Percentiles rank a stretch among this genome's conserved stretches.
phyloP scores from a whole-genome alignment of 2,329 filamentous ascomycete species.

The Alternaria atra region DNA sequence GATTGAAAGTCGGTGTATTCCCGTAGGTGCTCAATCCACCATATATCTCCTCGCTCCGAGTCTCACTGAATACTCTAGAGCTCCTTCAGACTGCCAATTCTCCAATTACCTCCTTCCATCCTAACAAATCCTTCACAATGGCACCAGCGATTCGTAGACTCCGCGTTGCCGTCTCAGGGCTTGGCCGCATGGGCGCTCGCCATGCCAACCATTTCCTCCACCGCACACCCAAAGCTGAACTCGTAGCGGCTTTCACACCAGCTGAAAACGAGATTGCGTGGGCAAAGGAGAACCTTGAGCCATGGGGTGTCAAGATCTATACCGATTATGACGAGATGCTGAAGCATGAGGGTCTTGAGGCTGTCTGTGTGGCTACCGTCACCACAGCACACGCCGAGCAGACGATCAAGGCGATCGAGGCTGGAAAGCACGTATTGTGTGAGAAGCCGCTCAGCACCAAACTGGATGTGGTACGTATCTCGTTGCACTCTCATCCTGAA shows the following conservation, averaged over 20 bases:
- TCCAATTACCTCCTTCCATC: not conserved
- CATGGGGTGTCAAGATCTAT: conserved; percentile 63
- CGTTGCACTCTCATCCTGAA: not conserved
- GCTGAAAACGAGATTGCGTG: conserved; percentile 56
- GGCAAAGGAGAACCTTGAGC: conserved; percentile 61
- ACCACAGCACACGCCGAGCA: conserved; percentile 67
- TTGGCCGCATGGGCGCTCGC: conserved; percentile 61
- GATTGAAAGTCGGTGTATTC: conserved; percentile 6
- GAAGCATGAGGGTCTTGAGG: conserved; percentile 63
- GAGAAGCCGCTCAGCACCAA: conserved; percentile 69
- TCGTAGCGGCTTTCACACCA: conserved; percentile 60
- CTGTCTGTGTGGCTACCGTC: conserved; percentile 64
- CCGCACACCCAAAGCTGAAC: conserved; percentile 56
- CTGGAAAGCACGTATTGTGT: conserved; percentile 65
- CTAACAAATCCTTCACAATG: conserved; percentile 36
- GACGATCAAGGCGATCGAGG: conserved; percentile 64
- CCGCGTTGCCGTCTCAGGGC: conserved; percentile 56
- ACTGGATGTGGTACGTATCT: conserved; percentile 63
- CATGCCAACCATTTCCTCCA: conserved; percentile 60
- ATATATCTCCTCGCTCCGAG: conserved; percentile 1
- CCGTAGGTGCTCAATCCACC: not conserved
- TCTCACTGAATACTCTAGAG: not conserved
- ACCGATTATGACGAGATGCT: conserved; percentile 66
- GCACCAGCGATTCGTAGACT: conserved; percentile 51
- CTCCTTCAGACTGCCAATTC: not conserved